Conservation (phyloP, 2,329 filamentous ascomycete species). For the Alternaria novae-zelandiae region DNA sequence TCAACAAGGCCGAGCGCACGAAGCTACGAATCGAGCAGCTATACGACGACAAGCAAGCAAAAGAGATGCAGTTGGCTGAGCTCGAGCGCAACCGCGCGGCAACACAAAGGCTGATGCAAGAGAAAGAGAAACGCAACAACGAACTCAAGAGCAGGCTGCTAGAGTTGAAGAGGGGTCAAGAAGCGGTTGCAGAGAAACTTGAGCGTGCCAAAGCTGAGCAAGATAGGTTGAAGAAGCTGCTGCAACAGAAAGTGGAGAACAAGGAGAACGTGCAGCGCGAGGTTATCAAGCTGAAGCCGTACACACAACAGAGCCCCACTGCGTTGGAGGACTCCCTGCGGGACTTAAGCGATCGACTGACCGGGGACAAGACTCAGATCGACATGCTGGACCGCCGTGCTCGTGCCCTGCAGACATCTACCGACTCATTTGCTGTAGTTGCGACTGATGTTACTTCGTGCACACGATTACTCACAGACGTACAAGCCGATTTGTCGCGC, state of each 20-base stretch:
- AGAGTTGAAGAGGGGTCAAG: constrained; percentile 81
- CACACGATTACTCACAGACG: constrained; percentile 87
- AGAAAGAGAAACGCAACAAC: constrained; percentile 86
- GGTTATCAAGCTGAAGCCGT: constrained; percentile 86
- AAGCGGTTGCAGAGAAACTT: constrained; percentile 80
- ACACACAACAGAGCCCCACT: constrained; percentile 86
- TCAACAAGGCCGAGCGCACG: constrained; percentile 85
- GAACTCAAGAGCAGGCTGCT: constrained; percentile 83
- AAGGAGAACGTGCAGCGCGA: constrained; percentile 80
- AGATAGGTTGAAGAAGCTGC: constrained; percentile 70
- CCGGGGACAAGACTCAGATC: constrained; percentile 80
- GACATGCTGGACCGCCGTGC: constrained; percentile 85
- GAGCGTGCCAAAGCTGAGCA: constrained; percentile 86
- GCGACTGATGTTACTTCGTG: constrained; percentile 84
- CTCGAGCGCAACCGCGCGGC: constrained; percentile 80
- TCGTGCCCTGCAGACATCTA: constrained; percentile 89
- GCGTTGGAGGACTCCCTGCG: constrained; percentile 81
- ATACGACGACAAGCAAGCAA: constrained; percentile 84
- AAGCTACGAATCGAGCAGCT: constrained; percentile 88
- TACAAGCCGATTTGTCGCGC: constrained; percentile 80
- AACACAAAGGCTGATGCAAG: constrained; percentile 80
- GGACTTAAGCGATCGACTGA: constrained; percentile 80
- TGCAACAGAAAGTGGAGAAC: constrained; percentile 75
- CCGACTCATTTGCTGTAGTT: constrained; percentile 86
- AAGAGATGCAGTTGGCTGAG: constrained; percentile 78